Base-by-base conservation (phyloP, 2,329 filamentous ascomycete species). In the Epichloe bromicola region DNA sequence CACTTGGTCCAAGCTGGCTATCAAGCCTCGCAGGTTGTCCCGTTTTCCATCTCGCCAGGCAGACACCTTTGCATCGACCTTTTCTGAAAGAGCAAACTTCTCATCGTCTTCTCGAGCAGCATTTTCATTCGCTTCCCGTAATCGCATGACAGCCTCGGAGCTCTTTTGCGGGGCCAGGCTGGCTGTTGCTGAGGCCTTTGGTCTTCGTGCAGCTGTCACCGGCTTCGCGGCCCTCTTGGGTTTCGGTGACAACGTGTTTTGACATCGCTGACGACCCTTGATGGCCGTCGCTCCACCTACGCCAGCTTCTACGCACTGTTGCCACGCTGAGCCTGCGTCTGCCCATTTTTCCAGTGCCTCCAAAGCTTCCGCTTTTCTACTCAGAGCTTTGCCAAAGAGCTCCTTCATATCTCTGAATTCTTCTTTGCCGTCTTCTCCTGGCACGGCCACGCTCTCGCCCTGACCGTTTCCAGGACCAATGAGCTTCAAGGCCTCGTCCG, bases 271-370 rank as follows among this genome's bases (percentile, higher is more conserved):
- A 20, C 91, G 82, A 1, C 91, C 93, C 58, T 90, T 85, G 40
- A 88, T 85, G 48, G 88, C 89, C 8, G 85, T 85, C 7, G 85
- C 74, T 7, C 89, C 91, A n/a, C 93, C 91, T 15, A 94, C 80
- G 4, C 90, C 88, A 26, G 79, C 80, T 67, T 94, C 86, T 1
- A 97, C 86, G 36, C 88, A 90, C 50, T 79, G 71, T 60, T 83
- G 82, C 93, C 93, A 98, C 0, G 86, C 82, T 2, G 74, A 70
- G 0, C 81, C 82, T 1, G 93, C 93, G 48, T 97, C 91, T 3
- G 72, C 69, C 91, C 91, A 98, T 63, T 85, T 88, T 70, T 98
- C 93, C 74, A 98, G 85, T 63, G 95, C 86, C 66, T 98, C 93
- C 7, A 97, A 74, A 1, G 89, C 93, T 68, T 98, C 93, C 1